phyloP scores from a whole-genome alignment of 352 stramenopile species.

The Phytopythium vexans region DNA sequence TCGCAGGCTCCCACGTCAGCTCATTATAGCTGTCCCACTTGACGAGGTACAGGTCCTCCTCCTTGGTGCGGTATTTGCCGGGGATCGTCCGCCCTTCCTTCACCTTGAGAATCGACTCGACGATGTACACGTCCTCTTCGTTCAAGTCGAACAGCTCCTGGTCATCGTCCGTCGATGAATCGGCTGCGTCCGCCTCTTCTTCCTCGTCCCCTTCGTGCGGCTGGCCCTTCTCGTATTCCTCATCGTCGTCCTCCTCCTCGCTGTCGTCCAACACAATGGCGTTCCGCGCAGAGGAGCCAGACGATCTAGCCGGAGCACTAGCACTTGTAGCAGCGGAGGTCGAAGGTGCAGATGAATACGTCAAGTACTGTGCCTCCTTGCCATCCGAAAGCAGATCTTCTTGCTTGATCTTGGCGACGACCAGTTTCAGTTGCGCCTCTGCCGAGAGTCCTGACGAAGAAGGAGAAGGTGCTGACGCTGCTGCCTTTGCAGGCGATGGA shows the following conservation, averaged over 20 bases:
- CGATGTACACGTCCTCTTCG: conserved; percentile 71
- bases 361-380: conserved; percentile 20
- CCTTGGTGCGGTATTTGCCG: conserved; percentile 35
- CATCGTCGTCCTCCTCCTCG: conserved; percentile 15
- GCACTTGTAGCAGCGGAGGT: background rate
- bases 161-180: conserved; percentile 67
- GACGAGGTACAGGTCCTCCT: conserved; percentile 66
- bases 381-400: conserved; percentile 15
- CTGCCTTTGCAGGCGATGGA: conserved; percentile 1
- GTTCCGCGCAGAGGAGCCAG: conserved; percentile 32
- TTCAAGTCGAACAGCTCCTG: conserved; percentile 65
- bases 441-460: conserved; percentile 5
- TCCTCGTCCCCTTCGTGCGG: conserved; percentile 7
- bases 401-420: conserved; percentile 29
- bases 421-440: conserved; percentile 20
- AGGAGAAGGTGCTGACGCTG: conserved; percentile 9
- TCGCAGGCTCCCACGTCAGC: conserved; percentile 71
- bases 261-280: conserved; percentile 51
- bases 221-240: conserved; percentile 7
- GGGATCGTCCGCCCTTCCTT: conserved; percentile 49
- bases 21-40: conserved; percentile 83
- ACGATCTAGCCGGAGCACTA: background rate
- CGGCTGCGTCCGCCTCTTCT: conserved; percentile 15
- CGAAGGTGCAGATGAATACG: conserved; percentile 9
- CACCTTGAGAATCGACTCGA: conserved; percentile 69